A percentile compares a stretch with the other conserved stretches of the same genome.
These are phyloP conservation scores for Xylaria scruposa DNA, from an alignment of 495 filamentous ascomycete genomes.

Conservation along the genomic window DNA sequence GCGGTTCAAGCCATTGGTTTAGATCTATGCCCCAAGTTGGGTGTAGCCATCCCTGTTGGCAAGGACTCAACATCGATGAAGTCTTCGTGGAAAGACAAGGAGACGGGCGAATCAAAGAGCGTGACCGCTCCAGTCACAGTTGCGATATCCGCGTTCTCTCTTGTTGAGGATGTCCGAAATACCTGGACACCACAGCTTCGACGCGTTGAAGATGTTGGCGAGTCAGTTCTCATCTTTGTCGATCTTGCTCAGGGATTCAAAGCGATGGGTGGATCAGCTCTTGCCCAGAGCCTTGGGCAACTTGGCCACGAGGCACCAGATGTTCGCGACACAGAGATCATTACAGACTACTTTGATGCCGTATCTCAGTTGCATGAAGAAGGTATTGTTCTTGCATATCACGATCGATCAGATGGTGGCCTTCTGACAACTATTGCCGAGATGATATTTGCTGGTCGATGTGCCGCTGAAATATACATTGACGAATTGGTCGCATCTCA, in stretches of 20 bases:
- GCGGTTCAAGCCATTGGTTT: conserved; percentile 92
- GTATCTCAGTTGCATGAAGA: conserved; percentile 84
- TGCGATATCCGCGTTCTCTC: conserved; percentile 87
- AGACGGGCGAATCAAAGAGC: conserved; percentile 72
- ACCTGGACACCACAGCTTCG: conserved; percentile 95
- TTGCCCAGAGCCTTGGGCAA: conserved; percentile 90
- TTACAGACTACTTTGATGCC: conserved; percentile 93
- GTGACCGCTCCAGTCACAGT: conserved; percentile 92
- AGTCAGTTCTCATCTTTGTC: conserved; percentile 88
- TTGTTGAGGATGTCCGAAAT: conserved; percentile 76
- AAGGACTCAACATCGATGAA: conserved; percentile 99
- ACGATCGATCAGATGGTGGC: conserved; percentile 93
- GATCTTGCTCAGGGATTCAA: conserved; percentile 81
- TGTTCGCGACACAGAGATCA: conserved; percentile 76
- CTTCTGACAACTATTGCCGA: conserved; percentile 90
- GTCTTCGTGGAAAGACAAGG: conserved; percentile 86
- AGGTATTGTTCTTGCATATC: conserved; percentile 90
- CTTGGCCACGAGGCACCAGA: conserved; percentile 85
- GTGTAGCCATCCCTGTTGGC: conserved; percentile 91
- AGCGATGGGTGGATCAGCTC: conserved; percentile 87
- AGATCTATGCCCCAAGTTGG: conserved; percentile 77
- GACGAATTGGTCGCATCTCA: conserved; percentile 68
- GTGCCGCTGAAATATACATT: conserved; percentile 84
- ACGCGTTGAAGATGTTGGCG: conserved; percentile 83
- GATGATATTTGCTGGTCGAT: conserved; percentile 98